A percentile compares a stretch with the other conserved stretches of the same genome.
Conservation (phyloP, 768 basidiomycete genomes). For the Mycena sanguinolenta region DNA sequence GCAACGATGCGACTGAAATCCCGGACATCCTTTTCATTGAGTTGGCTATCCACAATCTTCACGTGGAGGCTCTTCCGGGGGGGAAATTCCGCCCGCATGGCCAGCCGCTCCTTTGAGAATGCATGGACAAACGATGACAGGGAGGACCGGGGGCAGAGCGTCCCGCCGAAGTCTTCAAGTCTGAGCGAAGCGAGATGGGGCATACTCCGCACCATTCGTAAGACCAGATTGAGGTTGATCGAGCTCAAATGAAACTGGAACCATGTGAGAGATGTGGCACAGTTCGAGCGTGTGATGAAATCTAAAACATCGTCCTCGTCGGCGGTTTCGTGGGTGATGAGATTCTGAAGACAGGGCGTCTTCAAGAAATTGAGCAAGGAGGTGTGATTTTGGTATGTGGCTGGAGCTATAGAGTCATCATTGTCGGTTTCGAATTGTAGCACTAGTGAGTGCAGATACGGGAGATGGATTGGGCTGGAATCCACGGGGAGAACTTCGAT, state of each 20-base stretch:
- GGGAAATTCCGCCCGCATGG: too few relatives aligned
- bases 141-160: too few relatives aligned
- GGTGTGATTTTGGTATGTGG: background rate
- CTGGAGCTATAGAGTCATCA: too few relatives aligned
- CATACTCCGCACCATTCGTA: background rate
- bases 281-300: slow-evolving; percentile 20
- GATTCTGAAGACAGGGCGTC: slow-evolving; percentile 7
- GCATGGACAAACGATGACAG: too few relatives aligned
- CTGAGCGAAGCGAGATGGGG: background rate
- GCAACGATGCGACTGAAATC: background rate
- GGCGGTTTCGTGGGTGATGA: slow-evolving; percentile 7
- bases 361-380: slow-evolving; percentile 13
- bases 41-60: background rate
- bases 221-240: background rate
- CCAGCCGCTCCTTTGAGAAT: background rate
- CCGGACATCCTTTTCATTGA: background rate
- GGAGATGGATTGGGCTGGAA: background rate
- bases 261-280: background rate
- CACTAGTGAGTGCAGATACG: slow-evolving; percentile 1
- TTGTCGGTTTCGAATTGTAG: background rate
- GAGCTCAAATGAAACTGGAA: background rate
- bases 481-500: background rate
- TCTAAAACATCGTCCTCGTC: background rate
- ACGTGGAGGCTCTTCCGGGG: too few relatives aligned
- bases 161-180: slow-evolving; percentile 12